Evolutionary conservation across 2,329 filamentous ascomycete genomes (phyloP), one percentile per base, ranked within the genome.

Genomic region (Aspergillus sp.): DNA sequence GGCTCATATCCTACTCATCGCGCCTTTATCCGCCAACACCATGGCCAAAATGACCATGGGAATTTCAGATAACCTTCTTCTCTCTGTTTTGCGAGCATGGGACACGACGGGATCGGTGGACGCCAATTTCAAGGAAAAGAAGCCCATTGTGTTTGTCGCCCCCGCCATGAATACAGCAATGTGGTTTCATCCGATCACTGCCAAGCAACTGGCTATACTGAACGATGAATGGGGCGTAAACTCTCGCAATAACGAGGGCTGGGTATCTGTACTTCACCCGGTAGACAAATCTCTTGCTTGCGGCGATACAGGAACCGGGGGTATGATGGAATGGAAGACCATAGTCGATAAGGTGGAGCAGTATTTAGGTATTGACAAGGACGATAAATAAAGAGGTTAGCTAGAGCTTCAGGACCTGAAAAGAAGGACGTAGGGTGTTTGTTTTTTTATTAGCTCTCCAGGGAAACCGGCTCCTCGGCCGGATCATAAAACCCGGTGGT

Each of bases 91-190:
- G 39, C 82, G 94, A 19, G 94, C 94, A 0, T 99, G 94, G 95
- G 94, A 98, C 76, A 88, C 87, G 0, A 82, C 82, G n/a, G 86
- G 87, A 0, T 72, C 81, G 15, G 78, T 89, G 6, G 87, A 90
- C 50, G 72, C 66, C 43, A 57, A 50, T 15, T 63, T 68, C 32
- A 70, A 69, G 39, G 38, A 54, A 12, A 63, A 57, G 25, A 86
- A 82, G 74, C 89, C 89, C 74, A 85, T 82, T 64, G 91, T 96
- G 38, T 70, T 95, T 1, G 89, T 94, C 0, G 90, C 90, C 2
- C 88, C 89, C 1, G 88, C 90, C 30, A 96, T 97, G 91, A 97
- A 97, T 74, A 92, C 87, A 23, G 87, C 89, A 4, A 97, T 97
- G 93, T 96, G 91, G 89, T 81, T 83, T 58, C 92, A 97, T 72